These are phyloP conservation scores for Diaporthe caulivora DNA, from an alignment of 2,329 filamentous ascomycete species.

Conservation along the genomic window DNA sequence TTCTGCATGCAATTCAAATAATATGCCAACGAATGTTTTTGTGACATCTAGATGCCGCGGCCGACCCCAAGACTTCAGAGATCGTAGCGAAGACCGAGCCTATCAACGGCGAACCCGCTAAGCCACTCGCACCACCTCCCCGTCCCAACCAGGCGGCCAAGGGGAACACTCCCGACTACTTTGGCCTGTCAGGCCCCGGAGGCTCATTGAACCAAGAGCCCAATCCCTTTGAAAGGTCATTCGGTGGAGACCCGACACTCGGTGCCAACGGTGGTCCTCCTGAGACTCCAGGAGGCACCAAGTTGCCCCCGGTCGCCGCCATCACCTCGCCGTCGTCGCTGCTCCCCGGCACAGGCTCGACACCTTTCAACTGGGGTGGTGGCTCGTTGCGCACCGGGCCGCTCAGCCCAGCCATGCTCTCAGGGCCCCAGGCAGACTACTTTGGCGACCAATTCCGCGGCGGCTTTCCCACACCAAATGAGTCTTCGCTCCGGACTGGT, in stretches of 20 bases:
- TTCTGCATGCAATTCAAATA: conserved; percentile 24
- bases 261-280: conserved; percentile 47
- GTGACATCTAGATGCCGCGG: conserved; percentile 54
- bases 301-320: conserved; percentile 89
- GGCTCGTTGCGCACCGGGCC: conserved; percentile 92
- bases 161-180: conserved; percentile 75
- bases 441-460: conserved; percentile 85
- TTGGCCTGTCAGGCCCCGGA: conserved; percentile 67
- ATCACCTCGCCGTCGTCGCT: conserved; percentile 91
- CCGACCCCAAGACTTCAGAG: conserved; percentile 61
- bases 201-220: conserved; percentile 80
- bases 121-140: conserved; percentile 78
- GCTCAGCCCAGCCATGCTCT: conserved; percentile 96
- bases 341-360: conserved; percentile 78
- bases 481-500: conserved; percentile 91
- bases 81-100: conserved; percentile 61
- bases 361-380: conserved; percentile 82
- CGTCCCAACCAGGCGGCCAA: conserved; percentile 64
- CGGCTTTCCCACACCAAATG: conserved; percentile 94
- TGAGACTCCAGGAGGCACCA: conserved; percentile 85
- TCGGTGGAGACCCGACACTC: conserved; percentile 68
- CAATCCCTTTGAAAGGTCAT: conserved; percentile 97
- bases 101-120: conserved; percentile 70
- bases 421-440: conserved; percentile 87
- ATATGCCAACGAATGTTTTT: conserved; percentile 32